Evolutionary conservation across 2,329 filamentous ascomycete species (phyloP), one percentile per base, ranked within the genome.

Genomic region (Fusarium bulbicola): DNA sequence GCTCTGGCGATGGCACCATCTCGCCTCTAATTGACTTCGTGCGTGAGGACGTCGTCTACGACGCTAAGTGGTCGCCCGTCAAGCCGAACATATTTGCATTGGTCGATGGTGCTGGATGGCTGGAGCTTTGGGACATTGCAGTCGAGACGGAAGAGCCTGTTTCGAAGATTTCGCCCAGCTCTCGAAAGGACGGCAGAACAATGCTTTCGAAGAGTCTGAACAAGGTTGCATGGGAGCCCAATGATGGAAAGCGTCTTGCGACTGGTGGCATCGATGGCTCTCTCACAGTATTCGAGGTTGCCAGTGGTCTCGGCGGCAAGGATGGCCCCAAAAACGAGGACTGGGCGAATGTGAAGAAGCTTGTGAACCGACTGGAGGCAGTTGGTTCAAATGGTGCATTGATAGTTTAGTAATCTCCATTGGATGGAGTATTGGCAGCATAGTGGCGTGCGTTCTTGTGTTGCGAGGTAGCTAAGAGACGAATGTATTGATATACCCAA

Each of bases 121-220:
- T 99, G 24, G 97, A 99, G 83, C 87, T 99, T 56, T 99, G 96
- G 94, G 97, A 99, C 80, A 89, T 99, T 58, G 95, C 93, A 18
- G 89, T 95, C 26, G 95, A 98, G 82, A 95, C 93, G 2, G 96
- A 99, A 83, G 94, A 98, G 52, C 96, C 96, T 0, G 91, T 97
- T 3, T 93, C 94, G 56, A 92, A 92, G 74, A 92, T 95, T 74
- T 90, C 90, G 58, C 95, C 95, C 2, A 93, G 90, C 74, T 80
- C 86, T 79, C 83, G 92, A 79, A 88, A 90, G 77, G 89, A 90
- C 52, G 88, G 91, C 70, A 83, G 89, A 81, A 89, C 90, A 34
- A 90, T 94, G 81, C 87, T 95, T 77, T 93, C 92, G 65, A 92
- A 94, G 84, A 97, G 95, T 80, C 84, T 99, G 78, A 99, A 99